Evolutionary conservation across 73 alveolate genomes (phyloP), one percentile per base, ranked within the genome.

Genomic region (Halteria grandinella): DNA sequence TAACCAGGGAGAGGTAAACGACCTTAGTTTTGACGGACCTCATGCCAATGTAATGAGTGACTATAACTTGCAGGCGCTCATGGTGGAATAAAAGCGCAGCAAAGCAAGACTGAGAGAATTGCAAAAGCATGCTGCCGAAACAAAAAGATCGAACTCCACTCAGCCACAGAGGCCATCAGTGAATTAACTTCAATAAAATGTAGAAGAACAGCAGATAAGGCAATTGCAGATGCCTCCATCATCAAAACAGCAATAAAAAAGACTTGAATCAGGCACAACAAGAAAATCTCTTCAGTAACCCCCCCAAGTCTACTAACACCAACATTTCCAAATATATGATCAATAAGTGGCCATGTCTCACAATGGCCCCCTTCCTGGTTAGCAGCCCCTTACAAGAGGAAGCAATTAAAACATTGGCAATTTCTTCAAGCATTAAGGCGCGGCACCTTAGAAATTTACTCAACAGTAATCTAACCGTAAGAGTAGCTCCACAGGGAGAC

Each of bases 401-500:
- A 39, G 15, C 15, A 45, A 29, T 8, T 28, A 60, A 10, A 40
- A 25, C 77, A 40, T 60, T 29, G 43, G n/a, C n/a, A n/a, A n/a
- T n/a, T n/a, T n/a, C n/a, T n/a, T n/a, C n/a, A n/a, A n/a, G n/a
- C n/a, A n/a, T n/a, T n/a, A n/a, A n/a, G n/a, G n/a, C n/a, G n/a
- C n/a, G n/a, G n/a, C n/a, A n/a, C n/a, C n/a, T n/a, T n/a, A 57
- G 28, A 57, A 21, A 14, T 33, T 33, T 57, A 41, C 55, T 5
- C 37, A 39, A 21, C 77, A 21, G 5, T 12, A 25, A 10, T 44
- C 59, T 1, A 37, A 55, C 17, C 37, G 59, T 14, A 60, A 60
- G 48, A 60, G 77, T 20, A 24, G 43, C 20, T 60, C 77, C 5
- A 60, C 77, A 8, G 77, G 77, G 5, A 60, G 77, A 21, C 4